A percentile compares a stretch with the other conserved stretches of the same genome.
Conservation (phyloP, 2,329 filamentous ascomycete genomes). For the Diaporthe vaccinii region DNA sequence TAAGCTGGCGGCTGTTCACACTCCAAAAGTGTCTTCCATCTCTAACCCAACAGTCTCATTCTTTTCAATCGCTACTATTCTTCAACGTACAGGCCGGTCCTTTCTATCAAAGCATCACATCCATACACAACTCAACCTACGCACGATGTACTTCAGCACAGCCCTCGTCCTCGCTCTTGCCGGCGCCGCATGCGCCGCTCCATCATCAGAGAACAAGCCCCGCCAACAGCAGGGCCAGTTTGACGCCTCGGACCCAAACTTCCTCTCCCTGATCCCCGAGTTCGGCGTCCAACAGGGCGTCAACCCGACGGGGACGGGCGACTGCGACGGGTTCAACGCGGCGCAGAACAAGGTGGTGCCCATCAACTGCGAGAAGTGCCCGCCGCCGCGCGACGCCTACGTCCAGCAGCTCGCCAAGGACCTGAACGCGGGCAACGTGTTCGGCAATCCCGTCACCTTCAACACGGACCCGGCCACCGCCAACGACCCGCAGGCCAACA, state of each 20-base stretch:
- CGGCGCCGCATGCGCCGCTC: slow-evolving; percentile 17
- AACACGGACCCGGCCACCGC: slow-evolving; percentile 20
- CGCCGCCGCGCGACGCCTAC: slow-evolving; percentile 51
- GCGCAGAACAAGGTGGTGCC: slow-evolving; percentile 15
- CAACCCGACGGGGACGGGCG: slow-evolving; percentile 19
- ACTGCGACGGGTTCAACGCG: slow-evolving; percentile 30
- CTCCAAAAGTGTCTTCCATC: not conserved
- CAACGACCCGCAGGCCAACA: slow-evolving; percentile 22
- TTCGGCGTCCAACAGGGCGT: slow-evolving; percentile 21
- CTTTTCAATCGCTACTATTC: slow-evolving; percentile 11
- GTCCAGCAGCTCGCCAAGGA: slow-evolving; percentile 56
- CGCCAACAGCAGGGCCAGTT: slow-evolving; percentile 26
- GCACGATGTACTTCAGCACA: slow-evolving; percentile 7
- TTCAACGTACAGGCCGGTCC: slow-evolving; percentile 18
- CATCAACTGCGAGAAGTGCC: slow-evolving; percentile 47
- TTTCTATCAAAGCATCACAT: not conserved
- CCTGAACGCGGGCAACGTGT: slow-evolving; percentile 52
- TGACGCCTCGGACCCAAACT: slow-evolving; percentile 14
- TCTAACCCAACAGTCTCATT: slow-evolving; percentile 20
- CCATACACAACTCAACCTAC: not conserved
- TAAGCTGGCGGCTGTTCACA: not conserved
- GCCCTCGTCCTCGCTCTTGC: slow-evolving; percentile 14
- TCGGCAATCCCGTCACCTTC: slow-evolving; percentile 3
- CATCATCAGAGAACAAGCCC: slow-evolving; percentile 16
- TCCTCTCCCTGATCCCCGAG: slow-evolving; percentile 24